Base-by-base conservation (phyloP, 345 rosid genomes). In the Acer saccharum region DNA sequence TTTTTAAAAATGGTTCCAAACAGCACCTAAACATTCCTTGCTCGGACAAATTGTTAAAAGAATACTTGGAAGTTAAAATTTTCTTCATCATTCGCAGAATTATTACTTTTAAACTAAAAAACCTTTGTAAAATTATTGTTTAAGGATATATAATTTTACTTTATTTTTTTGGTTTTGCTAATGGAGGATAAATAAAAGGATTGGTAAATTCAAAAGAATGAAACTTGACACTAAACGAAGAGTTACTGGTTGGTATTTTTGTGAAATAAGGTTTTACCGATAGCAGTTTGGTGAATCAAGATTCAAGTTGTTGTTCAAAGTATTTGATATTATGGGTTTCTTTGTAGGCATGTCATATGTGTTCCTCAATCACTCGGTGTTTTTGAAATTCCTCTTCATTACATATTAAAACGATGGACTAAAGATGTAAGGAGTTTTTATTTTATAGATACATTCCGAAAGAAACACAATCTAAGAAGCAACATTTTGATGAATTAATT, bases 61-160 rank as follows among this genome's bases (percentile, higher is more conserved):
- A 92, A 85, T 95, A 95, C 79, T 80, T 92, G 10, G 97, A 95
- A 88, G 92, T 88, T 17, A 97, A 95, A 82, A 89, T 92, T 60
- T 95, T 85, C 98, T 95, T 69, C 90, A 90, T 80, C 89, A 92
- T 68, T 77, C 93, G 68, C 81, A 86, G 78, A 86, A 89, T 46
- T 90, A 80, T 80, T 23, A 60, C 64, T 27, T 21, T 62, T 20
- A 57, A 57, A 57, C 10, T 57, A 57, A 50, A 12, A 50, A 13
- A 13, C 13, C 17, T 17, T 50, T 50, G 55, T 50, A 50, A 50
- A 50, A 50, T 13, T 50, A 50, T 13, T 3, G 55, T 50, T 50
- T 3, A 50, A 50, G 17, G 17, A 50, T 50, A 12, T 50, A 50
- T 13, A 9, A 3, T 50, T 50, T 50, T 13, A 50, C 18, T 50